Base-by-base conservation (phyloP, 2,329 filamentous ascomycete genomes). In the Metarhizium album region DNA sequence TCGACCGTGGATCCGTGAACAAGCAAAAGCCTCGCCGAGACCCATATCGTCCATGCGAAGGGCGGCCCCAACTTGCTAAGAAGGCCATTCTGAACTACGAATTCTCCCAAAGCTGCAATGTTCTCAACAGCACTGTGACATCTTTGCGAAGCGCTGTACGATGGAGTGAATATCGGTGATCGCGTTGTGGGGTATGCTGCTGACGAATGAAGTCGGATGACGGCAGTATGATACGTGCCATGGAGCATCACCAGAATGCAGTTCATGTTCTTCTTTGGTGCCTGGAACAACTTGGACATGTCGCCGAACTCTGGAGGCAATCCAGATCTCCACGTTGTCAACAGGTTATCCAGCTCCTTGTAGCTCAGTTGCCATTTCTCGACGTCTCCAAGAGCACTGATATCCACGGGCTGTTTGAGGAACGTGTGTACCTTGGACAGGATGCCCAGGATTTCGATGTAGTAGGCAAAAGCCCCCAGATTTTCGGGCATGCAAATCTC, bases 1-100 rank as follows among this genome's bases (percentile, higher is more conserved):
- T 93, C 87, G 50, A 94, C 89, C 0, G 90, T 95, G 7, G 87
- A 93, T 24, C 89, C 89, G 64, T 95, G 90, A 2, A 96, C 90
- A 8, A 95, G 82, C 4, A 95, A 74, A 3, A 95, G 75, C 3
- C 90, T 84, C 5, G 90, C 89, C 3, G 87, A 89, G 16, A 95
- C 90, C 90, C 90, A 95, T 2, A 95, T 74, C 0, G 87, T 90
- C 63, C 95, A 96, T 3, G 90, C 90, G 64, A 95, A 95, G 0
- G 89, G 90, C 0, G 90, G 90, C 0, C 90, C 90, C 16, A 95
- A 79, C 64, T 90, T 90, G 47, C 82, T 76, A 20, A 95, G 74
- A 64, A 95, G 78, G 48, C 78, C 77, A 59, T 88, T 85, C 53
- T 80, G 80, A 27, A 86, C 78, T 13, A 94, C 88, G 60, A 89